These are phyloP conservation scores for Fusarium miscanthi DNA, from an alignment of 2,329 filamentous ascomycete species.

Conservation along the genomic window DNA sequence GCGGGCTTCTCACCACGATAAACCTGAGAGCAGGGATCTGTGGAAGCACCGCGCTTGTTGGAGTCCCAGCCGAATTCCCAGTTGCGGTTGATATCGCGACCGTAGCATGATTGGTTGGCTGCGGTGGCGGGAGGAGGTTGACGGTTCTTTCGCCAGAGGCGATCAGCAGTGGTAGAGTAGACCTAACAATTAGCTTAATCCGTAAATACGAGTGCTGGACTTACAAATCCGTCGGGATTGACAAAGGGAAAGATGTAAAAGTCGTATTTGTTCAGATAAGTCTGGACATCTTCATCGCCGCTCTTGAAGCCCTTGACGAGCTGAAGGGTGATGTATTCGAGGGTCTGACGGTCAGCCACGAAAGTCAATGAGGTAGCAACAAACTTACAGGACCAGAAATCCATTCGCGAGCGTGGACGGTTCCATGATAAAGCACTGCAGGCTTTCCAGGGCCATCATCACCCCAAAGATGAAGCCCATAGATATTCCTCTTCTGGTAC, in stretches of 20 bases:
- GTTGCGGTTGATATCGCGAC: conserved; percentile 66
- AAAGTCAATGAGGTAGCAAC: accelerated
- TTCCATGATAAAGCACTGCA: conserved; percentile 62
- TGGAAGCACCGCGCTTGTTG: conserved; percentile 57
- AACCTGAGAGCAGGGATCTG: conserved; percentile 59
- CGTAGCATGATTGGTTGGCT: conserved; percentile 53
- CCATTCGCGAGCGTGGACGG: conserved; percentile 66
- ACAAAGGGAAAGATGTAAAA: conserved; percentile 65
- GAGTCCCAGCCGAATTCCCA: conserved; percentile 63
- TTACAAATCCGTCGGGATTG: conserved; percentile 58
- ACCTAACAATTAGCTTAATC: conserved; percentile 41
- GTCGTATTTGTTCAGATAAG: conserved; percentile 66
- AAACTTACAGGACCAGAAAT: conserved; percentile 63
- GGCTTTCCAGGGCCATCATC: conserved; percentile 57
- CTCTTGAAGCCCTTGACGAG: conserved; percentile 57
- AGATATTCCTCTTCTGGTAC: conserved; percentile 63
- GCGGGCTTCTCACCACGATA: conserved; percentile 56
- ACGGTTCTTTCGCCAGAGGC: conserved; percentile 66
- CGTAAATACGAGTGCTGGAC: background rate
- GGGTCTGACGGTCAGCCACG: conserved; percentile 41
- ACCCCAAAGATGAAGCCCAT: conserved; percentile 66
- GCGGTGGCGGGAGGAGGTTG: conserved; percentile 48
- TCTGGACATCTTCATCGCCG: conserved; percentile 50
- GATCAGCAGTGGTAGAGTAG: conserved; percentile 58
- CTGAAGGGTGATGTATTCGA: conserved; percentile 60